Evolutionary conservation across 768 basidiomycete species (phyloP).

Genomic region (Auriscalpium vulgare): DNA sequence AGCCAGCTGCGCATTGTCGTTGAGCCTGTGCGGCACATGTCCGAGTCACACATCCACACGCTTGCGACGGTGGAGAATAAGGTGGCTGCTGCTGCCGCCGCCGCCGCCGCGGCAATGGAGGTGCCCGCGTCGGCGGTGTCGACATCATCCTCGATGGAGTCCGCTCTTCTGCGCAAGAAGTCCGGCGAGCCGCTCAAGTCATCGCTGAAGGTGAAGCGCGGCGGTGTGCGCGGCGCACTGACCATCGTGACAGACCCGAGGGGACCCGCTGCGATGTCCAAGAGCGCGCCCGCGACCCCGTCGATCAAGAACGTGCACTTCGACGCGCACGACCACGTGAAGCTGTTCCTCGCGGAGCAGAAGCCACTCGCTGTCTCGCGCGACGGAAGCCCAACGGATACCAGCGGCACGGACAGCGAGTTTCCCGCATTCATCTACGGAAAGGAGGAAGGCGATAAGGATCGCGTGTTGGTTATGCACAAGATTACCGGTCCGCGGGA

Average conservation of each 20-base stretch:
- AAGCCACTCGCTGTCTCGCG: constrained; percentile 91
- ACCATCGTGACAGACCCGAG: constrained; percentile 39
- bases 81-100: constrained; percentile 2
- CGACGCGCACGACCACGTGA: constrained; percentile 86
- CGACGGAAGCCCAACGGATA: constrained; percentile 83
- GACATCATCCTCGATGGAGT: constrained; percentile 20
- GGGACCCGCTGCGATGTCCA: constrained; percentile 28
- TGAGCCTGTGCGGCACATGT: constrained; percentile 7
- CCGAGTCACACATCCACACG: constrained; percentile 13
- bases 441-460: constrained; percentile 23
- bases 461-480: constrained; percentile 43
- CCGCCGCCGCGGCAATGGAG: neutral
- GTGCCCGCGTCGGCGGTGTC: neutral
- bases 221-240: constrained; percentile 37
- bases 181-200: constrained; percentile 90
- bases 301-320: constrained; percentile 87
- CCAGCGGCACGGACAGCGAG: constrained; percentile 71
- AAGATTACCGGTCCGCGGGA: constrained; percentile 57
- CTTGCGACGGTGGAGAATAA: neutral
- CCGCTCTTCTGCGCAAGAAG: constrained; percentile 75
- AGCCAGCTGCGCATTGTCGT: neutral
- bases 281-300: constrained; percentile 81
- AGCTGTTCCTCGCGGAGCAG: constrained; percentile 91
- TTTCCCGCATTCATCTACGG: constrained; percentile 66
- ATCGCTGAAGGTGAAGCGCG: constrained; percentile 69